Base-by-base conservation (phyloP, 2,329 filamentous ascomycete species). In the Fusarium sp. region DNA sequence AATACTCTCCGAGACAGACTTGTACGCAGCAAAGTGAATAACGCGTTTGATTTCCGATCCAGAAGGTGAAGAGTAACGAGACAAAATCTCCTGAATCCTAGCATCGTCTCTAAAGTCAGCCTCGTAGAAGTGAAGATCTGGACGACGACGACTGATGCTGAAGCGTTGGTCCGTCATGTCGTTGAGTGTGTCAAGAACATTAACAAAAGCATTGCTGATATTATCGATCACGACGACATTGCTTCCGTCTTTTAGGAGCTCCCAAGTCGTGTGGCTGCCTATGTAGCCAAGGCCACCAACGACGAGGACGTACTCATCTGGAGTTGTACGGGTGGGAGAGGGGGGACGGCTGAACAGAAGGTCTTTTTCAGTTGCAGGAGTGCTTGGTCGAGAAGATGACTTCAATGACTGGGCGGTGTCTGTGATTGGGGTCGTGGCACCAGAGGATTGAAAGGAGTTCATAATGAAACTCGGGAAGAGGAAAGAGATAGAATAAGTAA, bases 11-110 rank as follows among this genome's bases (percentile, higher is more conserved):
- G 87, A 87, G 0, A 92, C 90, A 5, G 90, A 89, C 79, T 92
- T 92, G 83, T 89, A 89, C 3, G 91, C 91, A 20, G 91, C 91
- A 73, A 92, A 92, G 77, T 93, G 91, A 65, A 93, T 91, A n/a
- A 92, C 89, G 2, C 89, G 45, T 24, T 65, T 65, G 22, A 63
- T 63, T 34, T 22, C 13, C 1, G 62, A 45, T 1, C 57, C 57
- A 18, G 15, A 32, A 0, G 0, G 7, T 13, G 32, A 45, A 3
- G 56, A 42, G 5, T 64, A 64, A 36, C 28, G 47, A 14, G 57
- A 9, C 5, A 65, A 3, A 17, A 65, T 54, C 0, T 63, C 62
- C 22, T 50, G 45, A 1, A 65, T 39, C 15, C 63, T 65, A 2
- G 34, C 15, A 20, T 62, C 20, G 20, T 65, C 58, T 13, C 62